Percentiles rank a stretch among this genome's conserved stretches.
phyloP scores from a whole-genome alignment of 2,329 filamentous ascomycete genomes.

The Penicillium sp. region DNA sequence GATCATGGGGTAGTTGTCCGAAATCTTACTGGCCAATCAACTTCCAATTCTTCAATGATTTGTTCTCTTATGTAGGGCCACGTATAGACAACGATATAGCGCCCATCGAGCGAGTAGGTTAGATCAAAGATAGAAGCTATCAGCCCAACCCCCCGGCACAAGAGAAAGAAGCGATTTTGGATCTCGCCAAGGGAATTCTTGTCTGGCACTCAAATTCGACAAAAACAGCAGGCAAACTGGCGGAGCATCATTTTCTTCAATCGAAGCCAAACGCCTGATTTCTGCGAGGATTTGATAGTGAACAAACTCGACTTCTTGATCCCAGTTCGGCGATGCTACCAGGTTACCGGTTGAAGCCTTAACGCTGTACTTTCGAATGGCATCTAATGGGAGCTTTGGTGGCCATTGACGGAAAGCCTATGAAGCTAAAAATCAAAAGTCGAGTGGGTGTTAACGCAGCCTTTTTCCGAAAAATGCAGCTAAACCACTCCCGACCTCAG shows the following conservation, averaged over 20 bases:
- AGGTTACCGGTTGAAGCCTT: neutral
- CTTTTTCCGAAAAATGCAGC: neutral
- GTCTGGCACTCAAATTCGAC: conserved; percentile 30
- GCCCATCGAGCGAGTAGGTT: too few relatives aligned
- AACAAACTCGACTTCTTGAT: too few relatives aligned
- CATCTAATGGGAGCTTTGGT: neutral
- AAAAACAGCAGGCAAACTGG: conserved; percentile 30
- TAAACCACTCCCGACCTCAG: neutral
- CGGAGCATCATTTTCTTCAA: conserved; percentile 33
- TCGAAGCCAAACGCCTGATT: conserved; percentile 24
- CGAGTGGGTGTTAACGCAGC: neutral
- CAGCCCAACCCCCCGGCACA: too few relatives aligned
- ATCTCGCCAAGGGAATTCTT: conserved; percentile 33
- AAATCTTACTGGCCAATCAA: too few relatives aligned
- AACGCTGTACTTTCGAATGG: neutral
- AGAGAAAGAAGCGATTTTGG: conserved; percentile 33
- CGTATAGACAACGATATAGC: neutral
- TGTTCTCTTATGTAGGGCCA: neutral
- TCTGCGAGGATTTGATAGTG: too few relatives aligned
- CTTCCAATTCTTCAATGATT: conserved; percentile 2
- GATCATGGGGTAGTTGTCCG: too few relatives aligned
- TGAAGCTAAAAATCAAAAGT: neutral
- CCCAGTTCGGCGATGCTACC: conserved; percentile 1
- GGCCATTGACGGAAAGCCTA: neutral
- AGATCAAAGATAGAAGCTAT: too few relatives aligned